Evolutionary conservation across 2,329 filamentous ascomycete genomes (phyloP), one percentile per base, ranked within the genome.

Genomic region (Penicillium sp.): DNA sequence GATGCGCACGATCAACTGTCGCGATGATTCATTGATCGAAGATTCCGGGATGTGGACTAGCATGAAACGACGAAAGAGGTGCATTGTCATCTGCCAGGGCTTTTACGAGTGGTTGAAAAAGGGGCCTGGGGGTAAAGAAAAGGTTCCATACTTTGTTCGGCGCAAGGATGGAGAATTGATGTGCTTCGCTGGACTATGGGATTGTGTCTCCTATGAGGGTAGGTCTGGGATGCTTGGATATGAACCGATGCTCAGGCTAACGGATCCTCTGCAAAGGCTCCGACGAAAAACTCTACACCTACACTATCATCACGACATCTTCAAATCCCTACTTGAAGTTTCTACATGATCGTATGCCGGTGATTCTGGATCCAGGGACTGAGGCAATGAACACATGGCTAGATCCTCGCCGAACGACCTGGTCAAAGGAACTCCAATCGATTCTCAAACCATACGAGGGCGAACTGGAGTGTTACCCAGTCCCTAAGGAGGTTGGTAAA

Each of bases 21-120:
- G 93, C 3, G 90, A 93, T 67, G 93, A 97, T 73, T 94, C 90
- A 1, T 78, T 97, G 18, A 79, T 84, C 6, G 83, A 87, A 9
- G 81, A 87, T 8, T 83, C 86, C 5, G 91, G 92, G 10, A 89
- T 97, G 86, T 97, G 94, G 94, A 88, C 84, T 39, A 85, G 83
- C 1, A 95, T 97, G 89, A 97, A 97, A 76, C 85, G 86, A 57
- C 84, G 82, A 62, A 96, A 97, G 75, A 82, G 94, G 29, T 97
- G 94, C 70, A 79, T 97, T 19, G 85, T 97, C 9, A 70, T 96
- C 6, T 91, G 90, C 9, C 88, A 97, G 72, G 94, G 94, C 1
- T 99, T 97, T 73, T 99, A 91, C 67, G 94, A 99, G 73, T 97
- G 94, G 94, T 77, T 95, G 56, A 93, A 93, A 73, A 90, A 87